Evolutionary conservation across 1,284 basidiomycete species (phyloP), one percentile per base, ranked within the genome.

Genomic region (Ceratobasidium sp.): DNA sequence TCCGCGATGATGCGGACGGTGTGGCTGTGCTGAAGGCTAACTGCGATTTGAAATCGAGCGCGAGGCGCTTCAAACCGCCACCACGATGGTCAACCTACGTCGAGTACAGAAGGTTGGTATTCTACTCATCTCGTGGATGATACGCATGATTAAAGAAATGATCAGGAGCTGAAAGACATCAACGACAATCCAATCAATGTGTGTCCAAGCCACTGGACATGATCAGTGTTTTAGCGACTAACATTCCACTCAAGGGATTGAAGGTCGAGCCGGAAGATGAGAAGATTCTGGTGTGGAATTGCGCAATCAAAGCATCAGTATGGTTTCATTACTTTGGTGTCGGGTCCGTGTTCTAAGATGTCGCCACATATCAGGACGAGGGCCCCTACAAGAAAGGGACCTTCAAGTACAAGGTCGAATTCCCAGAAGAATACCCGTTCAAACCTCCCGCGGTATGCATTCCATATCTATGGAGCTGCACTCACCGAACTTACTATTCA

Each of bases 341-440:
- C 76, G 37, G 19, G 8, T 31, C 34, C 22, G 37, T 41, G 48
- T 24, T 31, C 19, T 34, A 56, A 46, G 8, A 8, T 31, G 3
- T 49, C 14, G 46, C 43, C 64, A 53, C 58, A 53, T 41, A 16
- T 71, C 77, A 95, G 92, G 80, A 87, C 72, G 88, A 90, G 74
- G 92, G 92, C 49, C 94, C 94, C 0, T 97, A 96, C 86, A 91
- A 90, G 80, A 89, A 88, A 73, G 95, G 95, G 64, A 92, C 87
- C 1, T 97, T 95, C 83, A 85, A 87, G 76, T 91, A 95, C 81
- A 88, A 84, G 54, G 82, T 96, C 31, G 84, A 86, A 34, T 87
- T 95, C 61, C 90, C 92, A 0, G 80, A 86, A 24, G 92, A 90
- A 81, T 97, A 92, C 79, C 95, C 95, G 0, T 98, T 97, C 89